Base-by-base conservation (phyloP, 176 grass and related monocot species). In the Juncus effusus region DNA sequence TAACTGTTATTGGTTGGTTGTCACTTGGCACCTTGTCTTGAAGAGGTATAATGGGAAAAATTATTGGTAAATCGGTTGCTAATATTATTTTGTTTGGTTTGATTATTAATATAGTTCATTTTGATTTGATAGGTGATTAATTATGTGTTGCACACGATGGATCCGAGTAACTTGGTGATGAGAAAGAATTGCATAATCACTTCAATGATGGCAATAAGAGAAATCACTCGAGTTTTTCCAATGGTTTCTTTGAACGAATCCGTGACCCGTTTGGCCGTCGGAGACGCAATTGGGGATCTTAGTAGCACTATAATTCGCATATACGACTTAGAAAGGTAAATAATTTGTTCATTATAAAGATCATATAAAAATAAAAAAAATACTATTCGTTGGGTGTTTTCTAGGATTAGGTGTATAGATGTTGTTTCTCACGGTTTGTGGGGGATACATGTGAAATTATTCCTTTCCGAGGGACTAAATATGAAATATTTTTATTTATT, bases 91-190 rank as follows among this genome's bases (percentile, higher is more conserved):
- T 28, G 1, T 28, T 28, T 28, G 19, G 19, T 28, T 28, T 28
- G 19, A 28, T 28, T 28, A 28, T 28, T 28, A 1, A 28, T 28
- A 28, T 28, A 28, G 19, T 28, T 28, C 1, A 28, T 28, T 28
- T 28, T 28, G 19, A 28, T 28, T 28, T 28, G 19, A 28, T 28
- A 96, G 91, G 91, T 78, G 58, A 70, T 91, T 37, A 73, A 59
- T 61, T 90, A 78, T 70, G 73, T 96, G 55, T 67, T 96, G 73
- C 92, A 96, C 61, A 96, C 92, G 41, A 96, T 96, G 92, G 92
- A 96, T 77, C 92, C 92, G 80, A 90, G 86, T 56, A 96, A 96
- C 76, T 83, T 96, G 79, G 89, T 96, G 60, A 91, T 96, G 92
- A 84, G 92, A 51, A 96, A 96, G 76, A 76, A 76, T 83, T 96